A percentile compares a stretch with the other conserved stretches of the same genome.
Evolutionary conservation across 225 moss, liverwort and hornwort species (phyloP).

Genomic region (Physcomitrellopsis africana): DNA sequence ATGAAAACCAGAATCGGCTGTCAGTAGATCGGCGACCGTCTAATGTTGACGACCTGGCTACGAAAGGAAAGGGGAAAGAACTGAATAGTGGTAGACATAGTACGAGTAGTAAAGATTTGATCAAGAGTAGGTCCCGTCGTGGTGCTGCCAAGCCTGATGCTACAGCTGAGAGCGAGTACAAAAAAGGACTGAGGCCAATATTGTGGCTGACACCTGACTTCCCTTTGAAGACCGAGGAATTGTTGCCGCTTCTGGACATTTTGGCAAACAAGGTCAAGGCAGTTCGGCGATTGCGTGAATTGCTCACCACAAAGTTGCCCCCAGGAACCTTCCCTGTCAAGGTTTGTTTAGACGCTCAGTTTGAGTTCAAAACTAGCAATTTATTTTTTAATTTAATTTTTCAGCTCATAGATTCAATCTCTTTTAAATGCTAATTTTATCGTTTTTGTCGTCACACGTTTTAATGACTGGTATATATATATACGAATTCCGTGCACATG

Average conservation of each 20-base stretch:
- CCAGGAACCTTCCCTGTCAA: slow-evolving; percentile 91
- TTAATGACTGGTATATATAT: too few species aligned
- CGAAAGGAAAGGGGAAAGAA: slow-evolving; percentile 80
- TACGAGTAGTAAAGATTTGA: slow-evolving; percentile 45
- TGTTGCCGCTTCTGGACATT: slow-evolving; percentile 93
- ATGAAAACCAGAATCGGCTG: slow-evolving; percentile 53
- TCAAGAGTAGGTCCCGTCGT: slow-evolving; percentile 64
- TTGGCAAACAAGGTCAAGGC: slow-evolving; percentile 99
- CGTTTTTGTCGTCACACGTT: too few species aligned
- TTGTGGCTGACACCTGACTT: slow-evolving; percentile 97
- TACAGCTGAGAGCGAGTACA: slow-evolving; percentile 92
- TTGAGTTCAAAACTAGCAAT: too few species aligned
- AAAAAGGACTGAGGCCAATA: slow-evolving; percentile 93
- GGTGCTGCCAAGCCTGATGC: slow-evolving; percentile 55
- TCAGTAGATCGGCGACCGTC: slow-evolving; percentile 78
- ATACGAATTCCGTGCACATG: not conserved
- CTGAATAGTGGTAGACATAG: slow-evolving; percentile 54
- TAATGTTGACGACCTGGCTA: slow-evolving; percentile 69
- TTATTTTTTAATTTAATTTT: too few species aligned
- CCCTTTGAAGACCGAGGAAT: slow-evolving; percentile 87
- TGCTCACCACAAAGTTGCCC: slow-evolving; percentile 91
- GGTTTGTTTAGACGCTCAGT: slow-evolving; percentile 42
- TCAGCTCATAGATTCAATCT: too few species aligned
- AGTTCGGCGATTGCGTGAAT: slow-evolving; percentile 84
- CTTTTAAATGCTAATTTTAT: too few species aligned